These are phyloP conservation scores for Pseudonitzschia multistriata DNA, from an alignment of 108 stramenopile genomes.

Conservation along the genomic window DNA sequence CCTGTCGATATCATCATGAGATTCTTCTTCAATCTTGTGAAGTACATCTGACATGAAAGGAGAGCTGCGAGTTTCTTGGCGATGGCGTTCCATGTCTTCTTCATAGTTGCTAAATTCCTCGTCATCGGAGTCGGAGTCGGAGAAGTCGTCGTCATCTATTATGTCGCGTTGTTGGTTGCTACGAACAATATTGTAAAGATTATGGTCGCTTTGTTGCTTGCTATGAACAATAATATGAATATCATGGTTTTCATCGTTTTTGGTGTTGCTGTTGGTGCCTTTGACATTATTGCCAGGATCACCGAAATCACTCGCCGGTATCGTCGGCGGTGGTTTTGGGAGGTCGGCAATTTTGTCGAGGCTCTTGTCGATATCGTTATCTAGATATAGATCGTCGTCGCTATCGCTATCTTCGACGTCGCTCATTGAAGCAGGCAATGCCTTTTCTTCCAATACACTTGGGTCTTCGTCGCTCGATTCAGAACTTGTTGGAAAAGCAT, in stretches of 20 bases:
- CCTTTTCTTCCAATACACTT: not conserved
- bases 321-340: not conserved
- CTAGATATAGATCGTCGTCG: not conserved
- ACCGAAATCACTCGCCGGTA: no score
- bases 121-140: not conserved
- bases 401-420: not conserved
- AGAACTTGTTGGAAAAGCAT: not conserved
- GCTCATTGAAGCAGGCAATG: not conserved
- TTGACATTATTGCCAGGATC: not conserved
- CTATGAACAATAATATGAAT: not conserved
- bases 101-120: not conserved
- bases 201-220: no score
- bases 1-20: not conserved
- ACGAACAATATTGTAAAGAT: not conserved
- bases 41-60: not conserved
- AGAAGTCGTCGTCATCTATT: not conserved
- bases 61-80: not conserved
- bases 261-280: not conserved
- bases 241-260: not conserved
- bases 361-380: not conserved
- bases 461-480: conserved; percentile 3
- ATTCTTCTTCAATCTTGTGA: not conserved
- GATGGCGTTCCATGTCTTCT: not conserved
- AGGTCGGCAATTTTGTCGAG: not conserved
- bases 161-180: not conserved